Evolutionary conservation across 2,329 filamentous ascomycete genomes (phyloP), one percentile per base, ranked within the genome.

Genomic region (Diplodia corticola): DNA sequence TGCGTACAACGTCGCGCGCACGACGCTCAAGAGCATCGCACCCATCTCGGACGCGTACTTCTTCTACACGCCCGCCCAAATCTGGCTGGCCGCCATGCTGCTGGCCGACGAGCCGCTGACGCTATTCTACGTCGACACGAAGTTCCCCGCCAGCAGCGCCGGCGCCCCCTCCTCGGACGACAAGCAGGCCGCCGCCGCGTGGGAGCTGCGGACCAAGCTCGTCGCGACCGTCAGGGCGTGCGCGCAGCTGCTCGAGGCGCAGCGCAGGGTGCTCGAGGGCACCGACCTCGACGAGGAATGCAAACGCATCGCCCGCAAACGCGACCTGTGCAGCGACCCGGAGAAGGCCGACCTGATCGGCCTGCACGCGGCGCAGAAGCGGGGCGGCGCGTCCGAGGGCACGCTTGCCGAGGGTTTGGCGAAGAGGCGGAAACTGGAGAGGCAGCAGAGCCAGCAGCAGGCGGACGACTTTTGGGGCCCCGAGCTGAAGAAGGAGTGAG

Each of bases 31-130:
- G 48, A 90, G 88, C 64, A 91, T 91, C 66, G 91, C 93, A 0
- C 82, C 96, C 60, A 85, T 97, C 68, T 97, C 94, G 28, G 95
- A 99, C 73, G 93, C 88, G n/a, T 98, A 98, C 80, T 97, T 98
- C 79, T 90, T 97, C 78, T 98, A 91, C 80, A 94, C 94, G 0
- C 95, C 95, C 0, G 91, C 91, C 26, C 95, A 99, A 77, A 96
- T 98, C 75, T 93, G 93, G 88, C 85, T 98, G 67, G 89, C 92
- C 0, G 88, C 93, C 0, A 80, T 97, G 30, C 83, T 89, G 15
- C 84, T 96, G 61, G 91, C 89, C 0, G 94, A 98, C 74, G 79
- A 82, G 48, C 86, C 84, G 0, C 79, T 95, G 74, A 76, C 78
- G 0, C 66, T 74, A n/a, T 82, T 82, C 70, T 83, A 81, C 71